Conservation (phyloP, 2,329 filamentous ascomycete species). For the Davidsoniella virescens region DNA sequence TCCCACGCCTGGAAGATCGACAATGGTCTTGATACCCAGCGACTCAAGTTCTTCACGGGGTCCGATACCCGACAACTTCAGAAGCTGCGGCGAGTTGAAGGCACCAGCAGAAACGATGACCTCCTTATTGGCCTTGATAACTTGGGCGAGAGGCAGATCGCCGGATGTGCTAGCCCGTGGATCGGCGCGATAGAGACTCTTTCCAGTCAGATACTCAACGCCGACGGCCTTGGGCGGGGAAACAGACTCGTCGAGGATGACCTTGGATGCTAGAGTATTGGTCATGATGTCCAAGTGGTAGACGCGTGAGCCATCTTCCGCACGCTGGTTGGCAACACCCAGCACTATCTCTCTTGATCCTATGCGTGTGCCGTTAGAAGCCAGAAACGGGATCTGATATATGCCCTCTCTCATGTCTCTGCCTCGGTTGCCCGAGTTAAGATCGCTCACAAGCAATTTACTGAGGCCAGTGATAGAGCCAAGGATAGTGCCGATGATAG, state of each 20-base stretch:
- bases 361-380: constrained; percentile 32
- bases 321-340: constrained; percentile 14
- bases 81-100: constrained; percentile 34
- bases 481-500: constrained; percentile 13
- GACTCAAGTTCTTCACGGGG: constrained; percentile 25
- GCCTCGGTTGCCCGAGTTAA: constrained; percentile 17
- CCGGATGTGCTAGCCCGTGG: constrained; percentile 23
- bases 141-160: constrained; percentile 7
- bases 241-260: constrained; percentile 21
- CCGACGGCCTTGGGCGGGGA: constrained; percentile 22
- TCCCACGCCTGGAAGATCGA: constrained; percentile 30
- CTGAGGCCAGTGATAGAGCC: constrained; percentile 17
- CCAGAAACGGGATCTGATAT: constrained; percentile 42
- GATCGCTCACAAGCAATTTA: constrained; percentile 17
- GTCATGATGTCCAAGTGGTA: constrained; percentile 15
- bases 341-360: constrained; percentile 40
- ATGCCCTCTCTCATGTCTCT: constrained; percentile 21
- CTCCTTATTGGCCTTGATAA: constrained; percentile 23
- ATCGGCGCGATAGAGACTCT: constrained; percentile 14
- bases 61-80: constrained; percentile 35
- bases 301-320: constrained; percentile 18
- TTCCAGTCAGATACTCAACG: constrained; percentile 19
- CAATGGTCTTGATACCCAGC: constrained; percentile 28
- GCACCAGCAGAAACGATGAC: constrained; percentile 34
- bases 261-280: constrained; percentile 22